Evolutionary conservation across 306 rosid genomes (phyloP), one percentile per base, ranked within the genome.

Genomic region (Glycine tomentella): DNA sequence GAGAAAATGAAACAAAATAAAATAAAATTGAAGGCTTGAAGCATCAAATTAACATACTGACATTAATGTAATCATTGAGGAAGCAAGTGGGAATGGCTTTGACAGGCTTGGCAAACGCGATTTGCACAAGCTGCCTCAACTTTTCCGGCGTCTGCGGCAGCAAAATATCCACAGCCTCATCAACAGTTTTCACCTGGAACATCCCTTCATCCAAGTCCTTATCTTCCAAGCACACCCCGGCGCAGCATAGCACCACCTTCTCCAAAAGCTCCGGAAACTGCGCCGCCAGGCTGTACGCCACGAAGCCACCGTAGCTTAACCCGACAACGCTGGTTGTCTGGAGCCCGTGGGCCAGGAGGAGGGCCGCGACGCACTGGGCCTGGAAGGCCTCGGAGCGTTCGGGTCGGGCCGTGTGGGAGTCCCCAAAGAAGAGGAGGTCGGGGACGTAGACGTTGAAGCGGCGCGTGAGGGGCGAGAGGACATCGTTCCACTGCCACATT

Each of bases 371-470:
- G 85, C 95, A 95, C 16, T 38, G 87, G 40, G 99, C 97, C 83
- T 95, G 99, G 36, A 93, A 95, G 0, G 76, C 33, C 53, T 91
- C 97, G 62, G 97, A 83, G 1, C 99, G 78, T 0, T 92, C 97
- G 17, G 92, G 85, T 3, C 86, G 85, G 79, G 85, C 38, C 2
- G 99, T 84, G 93, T 65, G 56, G 51, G 99, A 93, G 7, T 88
- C 93, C 0, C 99, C 99, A 87, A 90, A 95, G 84, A 91, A 95
- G 51, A 95, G 61, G 74, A 95, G 87, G 89, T 95, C 99, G 0
- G 99, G 99, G 48, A 95, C 88, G 76, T 88, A 95, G 83, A 95
- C 83, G 83, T 95, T 95, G 99, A 95, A 95, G 59, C 86, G 90
- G 31, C 45, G 11, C 11, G 77, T 68, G 65, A 95, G 91, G 0